Conservation (phyloP, 768 basidiomycete species). For the Lentinula detonsa region DNA sequence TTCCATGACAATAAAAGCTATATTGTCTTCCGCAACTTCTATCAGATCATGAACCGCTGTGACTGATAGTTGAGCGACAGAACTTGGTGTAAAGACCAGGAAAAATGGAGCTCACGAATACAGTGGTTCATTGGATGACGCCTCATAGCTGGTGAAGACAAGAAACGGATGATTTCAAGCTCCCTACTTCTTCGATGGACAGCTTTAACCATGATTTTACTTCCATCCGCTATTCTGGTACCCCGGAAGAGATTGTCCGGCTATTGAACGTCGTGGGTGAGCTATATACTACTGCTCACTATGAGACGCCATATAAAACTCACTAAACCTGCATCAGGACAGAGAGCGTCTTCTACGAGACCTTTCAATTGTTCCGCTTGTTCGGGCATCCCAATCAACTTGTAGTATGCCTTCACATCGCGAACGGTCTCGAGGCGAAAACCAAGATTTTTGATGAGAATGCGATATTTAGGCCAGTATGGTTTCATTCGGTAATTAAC, state of each 20-base stretch:
- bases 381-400: not conserved
- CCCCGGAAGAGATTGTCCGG: constrained; percentile 73
- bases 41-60: constrained; percentile 65
- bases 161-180: constrained; percentile 47
- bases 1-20: constrained; percentile 75
- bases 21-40: constrained; percentile 39
- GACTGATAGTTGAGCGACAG: constrained; percentile 7
- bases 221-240: constrained; percentile 41
- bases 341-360: constrained; percentile 54
- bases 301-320: constrained; percentile 18
- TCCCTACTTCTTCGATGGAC: constrained; percentile 61
- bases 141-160: constrained; percentile 47
- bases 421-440: constrained; percentile 63
- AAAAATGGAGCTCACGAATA: constrained; percentile 50
- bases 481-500: constrained; percentile 55
- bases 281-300: not conserved
- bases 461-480: constrained; percentile 53
- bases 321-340: constrained; percentile 68
- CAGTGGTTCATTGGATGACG: constrained; percentile 67
- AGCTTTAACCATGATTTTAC: constrained; percentile 60
- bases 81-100: not conserved
- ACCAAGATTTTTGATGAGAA: constrained; percentile 41
- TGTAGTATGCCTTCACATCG: constrained; percentile 60
- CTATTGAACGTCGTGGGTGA: constrained; percentile 26
- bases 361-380: constrained; percentile 15